Conservation (phyloP, 2,329 filamentous ascomycete species). For the Calonectria hawksworthii region DNA sequence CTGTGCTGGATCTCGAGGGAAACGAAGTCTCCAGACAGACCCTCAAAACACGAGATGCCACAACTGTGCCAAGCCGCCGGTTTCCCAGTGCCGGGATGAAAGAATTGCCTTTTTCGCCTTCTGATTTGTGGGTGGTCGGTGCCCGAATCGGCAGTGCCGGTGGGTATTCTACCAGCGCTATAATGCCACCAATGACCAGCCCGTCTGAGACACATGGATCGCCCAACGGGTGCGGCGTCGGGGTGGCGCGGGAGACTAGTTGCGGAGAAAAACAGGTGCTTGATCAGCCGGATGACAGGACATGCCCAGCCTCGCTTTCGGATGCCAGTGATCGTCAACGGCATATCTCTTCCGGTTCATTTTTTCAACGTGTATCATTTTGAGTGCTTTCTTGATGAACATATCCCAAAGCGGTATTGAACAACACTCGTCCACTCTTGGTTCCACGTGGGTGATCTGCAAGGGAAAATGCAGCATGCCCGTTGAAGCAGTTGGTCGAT, state of each 20-base stretch:
- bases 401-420: neutral
- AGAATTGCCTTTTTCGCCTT: no score
- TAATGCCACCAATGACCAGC: neutral
- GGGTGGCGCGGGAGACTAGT: neutral
- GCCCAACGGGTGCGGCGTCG: neutral
- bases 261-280: neutral
- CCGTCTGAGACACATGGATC: neutral
- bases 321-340: neutral
- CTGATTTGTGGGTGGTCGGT: conserved; percentile 3
- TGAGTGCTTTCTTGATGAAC: neutral
- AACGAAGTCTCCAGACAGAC: neutral
- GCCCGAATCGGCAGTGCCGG: conserved; percentile 4
- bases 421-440: neutral
- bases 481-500: neutral
- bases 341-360: neutral
- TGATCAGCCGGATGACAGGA: neutral
- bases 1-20: neutral
- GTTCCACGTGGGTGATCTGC: neutral
- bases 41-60: neutral
- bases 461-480: neutral
- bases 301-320: neutral
- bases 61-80: neutral
- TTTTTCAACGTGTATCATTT: neutral
- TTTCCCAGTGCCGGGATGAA: neutral
- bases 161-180: neutral